These are phyloP conservation scores for Coelastrella sp. DNA, from an alignment of 139 green algal genomes.

Conservation along the genomic window DNA sequence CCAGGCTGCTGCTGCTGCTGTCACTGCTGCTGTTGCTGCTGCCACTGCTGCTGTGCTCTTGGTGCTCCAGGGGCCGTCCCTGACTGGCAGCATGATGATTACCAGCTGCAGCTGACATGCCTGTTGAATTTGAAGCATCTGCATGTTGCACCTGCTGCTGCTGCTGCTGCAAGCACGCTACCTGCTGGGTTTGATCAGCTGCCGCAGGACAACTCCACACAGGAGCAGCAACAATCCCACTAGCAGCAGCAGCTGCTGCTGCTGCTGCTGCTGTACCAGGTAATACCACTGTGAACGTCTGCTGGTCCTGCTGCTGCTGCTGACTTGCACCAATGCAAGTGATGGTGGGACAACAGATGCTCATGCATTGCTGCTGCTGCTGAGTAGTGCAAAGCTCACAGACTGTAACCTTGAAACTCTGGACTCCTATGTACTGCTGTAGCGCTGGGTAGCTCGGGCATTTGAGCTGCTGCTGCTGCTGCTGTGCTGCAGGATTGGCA, in stretches of 20 bases:
- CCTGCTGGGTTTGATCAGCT: neutral
- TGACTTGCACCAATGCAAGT: neutral
- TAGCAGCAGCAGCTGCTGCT: neutral
- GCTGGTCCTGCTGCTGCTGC: neutral
- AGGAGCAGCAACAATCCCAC: neutral
- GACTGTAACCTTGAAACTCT: neutral
- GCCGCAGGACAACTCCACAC: neutral
- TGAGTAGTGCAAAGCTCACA: neutral
- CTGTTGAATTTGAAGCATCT: no score
- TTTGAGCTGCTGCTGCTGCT: neutral
- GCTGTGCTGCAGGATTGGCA: neutral
- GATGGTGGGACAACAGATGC: neutral
- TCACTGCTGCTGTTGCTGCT: constrained; percentile 11
- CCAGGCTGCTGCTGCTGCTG: neutral
- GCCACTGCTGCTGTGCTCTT: neutral
- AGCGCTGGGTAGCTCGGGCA: neutral
- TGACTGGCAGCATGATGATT: neutral
- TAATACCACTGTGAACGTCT: neutral
- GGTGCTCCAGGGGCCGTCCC: neutral
- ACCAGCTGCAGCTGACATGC: neutral
- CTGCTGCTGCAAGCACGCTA: neutral
- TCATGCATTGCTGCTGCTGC: neutral
- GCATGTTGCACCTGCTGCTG: neutral
- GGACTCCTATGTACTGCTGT: neutral
- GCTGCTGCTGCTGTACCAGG: neutral